Evolutionary conservation across 495 filamentous ascomycete species (phyloP), one percentile per base, ranked within the genome.

Genomic region (Podospora didyma): DNA sequence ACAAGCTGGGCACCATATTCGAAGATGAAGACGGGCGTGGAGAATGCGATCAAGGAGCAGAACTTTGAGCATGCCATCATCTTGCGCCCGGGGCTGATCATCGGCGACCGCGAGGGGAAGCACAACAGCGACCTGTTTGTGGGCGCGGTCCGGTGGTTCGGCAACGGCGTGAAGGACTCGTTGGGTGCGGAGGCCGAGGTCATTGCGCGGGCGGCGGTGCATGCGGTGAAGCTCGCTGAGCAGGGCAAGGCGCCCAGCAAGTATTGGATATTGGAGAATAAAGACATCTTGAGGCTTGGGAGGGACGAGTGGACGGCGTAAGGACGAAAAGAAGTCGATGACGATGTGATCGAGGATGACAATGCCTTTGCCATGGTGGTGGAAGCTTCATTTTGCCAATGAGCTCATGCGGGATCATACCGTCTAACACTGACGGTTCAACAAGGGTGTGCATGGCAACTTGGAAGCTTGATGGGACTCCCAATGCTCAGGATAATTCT

Each of bases 1-100:
- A 44, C 19, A 48, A 47, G 37, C 28, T 54, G 54, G 1, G 59
- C 82, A 3, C 76, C 82, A 0, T 91, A 93, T 65, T 48, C 71
- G 3, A 77, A 81, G 62, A 92, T 95, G 87, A 96, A 96, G 75
- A 79, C 77, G 12, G 86, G 90, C 63, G 80, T 92, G 34, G 91
- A 96, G 63, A 86, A 92, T 28, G 78, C 84, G n/a, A 76, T 92
- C 28, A 81, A 84, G 67, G 77, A 63, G 21, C 68, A 92, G 20
- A 87, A 76, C 0, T 96, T 96, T 62, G 85, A 89, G 41, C 79
- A 85, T 49, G 85, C 82, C 10, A 82, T 92, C 28, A 85, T 96
- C 35, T 46, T 96, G 46, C 76, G 83, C 17, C 91, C 91, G 10
- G 91, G 89, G 0, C 47, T 90, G 57, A 86, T 96, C 60, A 59